Evolutionary conservation across 2,329 filamentous ascomycete species (phyloP).

Genomic region (Emericellopsis atlantica): DNA sequence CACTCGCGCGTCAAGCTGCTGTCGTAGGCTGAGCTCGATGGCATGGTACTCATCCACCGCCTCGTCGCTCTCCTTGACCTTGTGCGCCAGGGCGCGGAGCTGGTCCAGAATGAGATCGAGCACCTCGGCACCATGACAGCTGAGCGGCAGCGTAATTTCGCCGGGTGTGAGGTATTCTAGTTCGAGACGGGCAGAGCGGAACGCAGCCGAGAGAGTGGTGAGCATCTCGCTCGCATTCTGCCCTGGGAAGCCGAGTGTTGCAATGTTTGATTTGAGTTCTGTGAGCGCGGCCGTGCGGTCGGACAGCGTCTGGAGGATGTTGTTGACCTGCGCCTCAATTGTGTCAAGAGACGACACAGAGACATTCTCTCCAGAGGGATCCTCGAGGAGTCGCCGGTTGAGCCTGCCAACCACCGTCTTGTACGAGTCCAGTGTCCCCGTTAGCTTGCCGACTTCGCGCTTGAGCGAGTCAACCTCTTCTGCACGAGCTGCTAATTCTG

Average conservation of each 20-base stretch:
- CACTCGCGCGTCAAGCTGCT: slow-evolving; percentile 41
- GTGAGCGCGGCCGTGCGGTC: slow-evolving; percentile 34
- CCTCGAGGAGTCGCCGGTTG: slow-evolving; percentile 17
- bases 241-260: slow-evolving; percentile 36
- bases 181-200: slow-evolving; percentile 45
- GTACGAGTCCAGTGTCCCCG: slow-evolving; percentile 32
- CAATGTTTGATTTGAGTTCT: slow-evolving; percentile 30
- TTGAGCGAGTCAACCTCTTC: slow-evolving; percentile 35
- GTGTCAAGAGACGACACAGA: slow-evolving; percentile 3
- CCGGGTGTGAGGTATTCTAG: slow-evolving; percentile 50
- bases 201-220: slow-evolving; percentile 29
- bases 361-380: slow-evolving; percentile 3
- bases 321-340: slow-evolving; percentile 28
- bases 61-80: slow-evolving; percentile 34
- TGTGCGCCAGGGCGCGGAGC: slow-evolving; percentile 34
- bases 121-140: slow-evolving; percentile 38
- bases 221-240: slow-evolving; percentile 35
- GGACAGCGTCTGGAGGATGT: slow-evolving; percentile 29
- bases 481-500: slow-evolving; percentile 26
- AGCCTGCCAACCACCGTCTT: slow-evolving; percentile 25
- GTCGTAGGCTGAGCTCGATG: slow-evolving; percentile 39
- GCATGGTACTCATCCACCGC: slow-evolving; percentile 47
- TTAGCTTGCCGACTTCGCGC: slow-evolving; percentile 34
- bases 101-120: slow-evolving; percentile 39
- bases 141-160: slow-evolving; percentile 39